Evolutionary conservation across 106 monocot genomes (phyloP).

Genomic region (Dioscorea zingiberensis): DNA sequence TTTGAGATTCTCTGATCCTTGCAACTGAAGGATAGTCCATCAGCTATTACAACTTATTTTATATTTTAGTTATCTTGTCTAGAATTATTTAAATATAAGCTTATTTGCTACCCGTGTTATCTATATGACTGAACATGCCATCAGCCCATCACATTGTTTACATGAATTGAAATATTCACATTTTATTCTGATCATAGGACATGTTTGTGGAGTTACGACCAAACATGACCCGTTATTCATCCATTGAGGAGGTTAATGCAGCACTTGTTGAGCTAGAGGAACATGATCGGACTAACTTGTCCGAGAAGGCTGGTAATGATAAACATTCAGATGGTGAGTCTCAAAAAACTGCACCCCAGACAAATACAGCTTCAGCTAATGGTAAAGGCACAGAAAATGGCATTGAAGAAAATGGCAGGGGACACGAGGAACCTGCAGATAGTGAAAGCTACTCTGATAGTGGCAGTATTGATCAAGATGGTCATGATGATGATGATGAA

Average conservation of each 20-base stretch:
- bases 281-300: constrained; percentile 31
- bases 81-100: too few relatives aligned
- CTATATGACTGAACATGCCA: too few relatives aligned
- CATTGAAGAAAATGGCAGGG: constrained; percentile 47
- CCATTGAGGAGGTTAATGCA: constrained; percentile 71
- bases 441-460: constrained; percentile 91
- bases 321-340: constrained; percentile 63
- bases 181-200: constrained; percentile 42
- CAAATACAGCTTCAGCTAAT: constrained; percentile 17
- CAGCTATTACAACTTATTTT: too few relatives aligned
- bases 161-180: neutral
- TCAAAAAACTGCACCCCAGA: constrained; percentile 23
- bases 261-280: constrained; percentile 82
- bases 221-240: constrained; percentile 72
- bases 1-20: too few relatives aligned
- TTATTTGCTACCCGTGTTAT: too few relatives aligned
- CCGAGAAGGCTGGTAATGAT: constrained; percentile 40
- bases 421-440: constrained; percentile 45
- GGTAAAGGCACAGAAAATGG: constrained; percentile 41
- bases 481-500: constrained; percentile 68
- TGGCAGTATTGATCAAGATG: constrained; percentile 65
- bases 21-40: too few relatives aligned
- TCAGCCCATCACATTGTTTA: too few relatives aligned
- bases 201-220: constrained; percentile 86
- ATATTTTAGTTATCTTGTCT: too few relatives aligned